Evolutionary conservation across 108 stramenopile species (phyloP).

Genomic region (Epithemia pelagica): DNA sequence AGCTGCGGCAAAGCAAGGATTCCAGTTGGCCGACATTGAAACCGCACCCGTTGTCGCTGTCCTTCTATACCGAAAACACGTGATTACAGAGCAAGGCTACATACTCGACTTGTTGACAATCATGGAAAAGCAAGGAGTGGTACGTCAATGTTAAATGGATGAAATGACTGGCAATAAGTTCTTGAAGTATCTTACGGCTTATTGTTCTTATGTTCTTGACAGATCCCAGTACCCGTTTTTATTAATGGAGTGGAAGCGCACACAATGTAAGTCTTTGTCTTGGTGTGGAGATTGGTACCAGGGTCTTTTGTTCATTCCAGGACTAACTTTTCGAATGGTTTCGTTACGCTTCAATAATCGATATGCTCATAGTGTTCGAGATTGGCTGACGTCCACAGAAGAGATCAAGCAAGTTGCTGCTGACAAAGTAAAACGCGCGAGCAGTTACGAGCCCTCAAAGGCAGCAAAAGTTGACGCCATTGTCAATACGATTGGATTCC

Average conservation of each 20-base stretch:
- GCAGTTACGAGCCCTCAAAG: slow-evolving; percentile 32
- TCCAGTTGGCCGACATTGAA: slow-evolving; percentile 29
- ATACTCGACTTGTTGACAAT: slow-evolving; percentile 55
- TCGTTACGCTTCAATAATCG: no score
- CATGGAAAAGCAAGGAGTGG: slow-evolving; percentile 59
- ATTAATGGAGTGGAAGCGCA: slow-evolving; percentile 90
- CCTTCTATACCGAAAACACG: slow-evolving; percentile 80
- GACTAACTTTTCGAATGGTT: no score
- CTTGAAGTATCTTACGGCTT: no score
- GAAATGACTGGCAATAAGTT: no score
- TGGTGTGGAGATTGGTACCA: no score
- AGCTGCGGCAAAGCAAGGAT: slow-evolving; percentile 23
- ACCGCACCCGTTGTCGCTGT: slow-evolving; percentile 63
- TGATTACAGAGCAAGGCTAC: slow-evolving; percentile 75
- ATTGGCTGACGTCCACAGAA: slow-evolving; percentile 64
- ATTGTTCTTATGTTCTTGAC: no score
- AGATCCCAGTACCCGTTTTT: slow-evolving; percentile 77
- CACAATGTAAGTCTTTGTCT: slow-evolving; percentile 38
- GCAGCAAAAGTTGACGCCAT: slow-evolving; percentile 65
- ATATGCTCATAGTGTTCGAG: slow-evolving; percentile 48
- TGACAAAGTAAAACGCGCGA: slow-evolving; percentile 30
- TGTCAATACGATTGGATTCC: slow-evolving; percentile 82
- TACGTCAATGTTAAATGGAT: no score
- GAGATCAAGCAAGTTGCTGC: slow-evolving; percentile 35
- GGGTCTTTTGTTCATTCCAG: no score